phyloP scores from a whole-genome alignment of 2,329 filamentous ascomycete genomes.

The Lomentospora prolificans region DNA sequence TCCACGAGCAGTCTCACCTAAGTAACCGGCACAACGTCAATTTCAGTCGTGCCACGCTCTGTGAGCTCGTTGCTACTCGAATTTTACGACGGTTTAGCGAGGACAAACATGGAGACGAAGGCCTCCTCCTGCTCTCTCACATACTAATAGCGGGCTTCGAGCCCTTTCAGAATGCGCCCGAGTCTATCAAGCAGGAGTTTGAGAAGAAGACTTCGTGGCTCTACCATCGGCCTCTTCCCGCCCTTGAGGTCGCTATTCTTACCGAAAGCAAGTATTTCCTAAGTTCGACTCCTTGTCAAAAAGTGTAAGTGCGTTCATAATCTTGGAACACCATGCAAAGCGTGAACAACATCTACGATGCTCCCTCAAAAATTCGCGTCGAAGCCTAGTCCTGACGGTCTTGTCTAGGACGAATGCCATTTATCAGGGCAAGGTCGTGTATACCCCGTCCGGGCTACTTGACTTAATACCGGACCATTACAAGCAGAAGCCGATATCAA shows the following conservation, averaged over 20 bases:
- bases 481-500: slow-evolving; percentile 70
- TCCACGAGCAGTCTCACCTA: slow-evolving; percentile 66
- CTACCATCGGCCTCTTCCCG: slow-evolving; percentile 50
- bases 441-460: slow-evolving; percentile 72
- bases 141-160: slow-evolving; percentile 77
- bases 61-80: slow-evolving; percentile 70
- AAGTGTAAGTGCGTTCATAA: slow-evolving; percentile 49
- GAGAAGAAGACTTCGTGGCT: slow-evolving; percentile 40
- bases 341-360: slow-evolving; percentile 36
- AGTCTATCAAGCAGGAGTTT: slow-evolving; percentile 39
- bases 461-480: slow-evolving; percentile 81
- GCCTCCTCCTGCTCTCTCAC: slow-evolving; percentile 64
- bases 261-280: slow-evolving; percentile 73
- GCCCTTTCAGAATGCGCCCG: slow-evolving; percentile 73
- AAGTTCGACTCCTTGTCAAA: slow-evolving; percentile 67
- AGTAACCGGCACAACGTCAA: slow-evolving; percentile 74
- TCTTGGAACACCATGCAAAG: slow-evolving; percentile 13
- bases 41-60: slow-evolving; percentile 65
- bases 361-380: neutral
- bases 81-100: slow-evolving; percentile 72
- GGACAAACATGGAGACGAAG: slow-evolving; percentile 60
- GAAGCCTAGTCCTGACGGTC: neutral
- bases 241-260: slow-evolving; percentile 74
- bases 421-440: slow-evolving; percentile 70
- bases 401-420: slow-evolving; percentile 56